Percentiles rank a stretch among this genome's conserved stretches.
phyloP scores from a whole-genome alignment of 2,329 filamentous ascomycete species.

The Fusarium sp. region DNA sequence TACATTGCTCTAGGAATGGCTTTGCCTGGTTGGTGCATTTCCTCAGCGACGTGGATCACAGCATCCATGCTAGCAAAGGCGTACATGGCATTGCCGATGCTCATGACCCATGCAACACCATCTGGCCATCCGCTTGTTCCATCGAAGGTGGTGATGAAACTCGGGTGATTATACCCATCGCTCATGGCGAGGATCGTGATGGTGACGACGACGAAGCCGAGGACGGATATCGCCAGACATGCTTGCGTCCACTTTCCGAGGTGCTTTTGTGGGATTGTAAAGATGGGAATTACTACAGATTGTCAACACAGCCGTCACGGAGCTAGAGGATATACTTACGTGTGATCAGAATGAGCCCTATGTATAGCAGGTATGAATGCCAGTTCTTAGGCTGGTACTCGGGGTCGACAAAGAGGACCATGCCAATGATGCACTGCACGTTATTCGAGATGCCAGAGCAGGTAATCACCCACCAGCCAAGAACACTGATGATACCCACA shows the following conservation, averaged over 20 bases:
- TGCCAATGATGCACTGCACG: background rate
- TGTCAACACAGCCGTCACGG: no score
- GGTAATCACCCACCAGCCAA: background rate
- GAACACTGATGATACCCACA: background rate
- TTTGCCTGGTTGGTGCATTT: background rate
- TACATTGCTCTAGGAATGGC: background rate
- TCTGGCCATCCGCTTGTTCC: background rate
- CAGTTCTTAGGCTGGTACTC: background rate
- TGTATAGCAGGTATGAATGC: background rate
- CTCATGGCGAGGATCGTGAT: background rate
- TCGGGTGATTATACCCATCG: background rate
- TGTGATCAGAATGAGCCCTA: accelerated
- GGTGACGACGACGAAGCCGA: background rate
- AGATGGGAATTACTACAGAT: no score
- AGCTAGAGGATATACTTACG: no score
- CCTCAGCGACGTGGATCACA: background rate
- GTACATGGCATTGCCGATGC: background rate
- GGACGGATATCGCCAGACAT: background rate
- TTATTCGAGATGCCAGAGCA: background rate
- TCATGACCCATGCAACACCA: background rate
- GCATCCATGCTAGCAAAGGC: background rate
- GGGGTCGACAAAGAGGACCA: background rate
- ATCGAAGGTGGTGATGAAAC: background rate
- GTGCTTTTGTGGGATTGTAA: accelerated
- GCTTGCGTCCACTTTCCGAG: background rate